Evolutionary conservation across 2,329 filamentous ascomycete genomes (phyloP), one percentile per base, ranked within the genome.

Genomic region (Hymenoscyphus albidus): DNA sequence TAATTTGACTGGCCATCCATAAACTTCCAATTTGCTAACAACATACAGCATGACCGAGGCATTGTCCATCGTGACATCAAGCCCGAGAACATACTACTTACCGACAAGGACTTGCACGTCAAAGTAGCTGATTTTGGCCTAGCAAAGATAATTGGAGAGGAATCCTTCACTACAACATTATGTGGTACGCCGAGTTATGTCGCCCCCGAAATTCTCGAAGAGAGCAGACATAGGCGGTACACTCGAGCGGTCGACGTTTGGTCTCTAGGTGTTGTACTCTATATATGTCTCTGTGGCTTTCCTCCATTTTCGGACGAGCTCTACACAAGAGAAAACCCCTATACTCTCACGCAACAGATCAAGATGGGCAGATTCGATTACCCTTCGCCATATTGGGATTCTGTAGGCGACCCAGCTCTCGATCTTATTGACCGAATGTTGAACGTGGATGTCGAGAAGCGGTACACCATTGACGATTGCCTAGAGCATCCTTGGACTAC

Each of bases 111-210:
- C 40, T 80, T 97, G 35, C 88, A 88, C 65, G 89, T 97, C 68
- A 99, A 99, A 78, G 80, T 99, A 67, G 95, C 93, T 22, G 95
- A 99, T 77, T 99, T 99, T 77, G 95, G 95, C 57, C 83, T 99
- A 44, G 94, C 95, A 54, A 99, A 99, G 79, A 98, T 99, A 70
- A 97, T 99, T 70, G 96, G 96, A 68, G 95, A 99, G 76, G 93
- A 97, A 75, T 97, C 94, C 0, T 99, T 99, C 75, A 98, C 95
- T 1, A 97, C 93, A 0, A 98, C 95, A 0, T 80, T 99, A 68
- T 95, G 95, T 76, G 95, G 95, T 68, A 99, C 95, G n/a, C 95
- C 94, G 5, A 95, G 91, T 77, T 97, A 99, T 75, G 94, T 98
- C 66, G 95, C 96, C 0, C 95, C 95, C 0, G 95, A 99, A 76